Base-by-base conservation (phyloP, 225 moss, liverwort and hornwort genomes). In the Lunularia cruciata region DNA sequence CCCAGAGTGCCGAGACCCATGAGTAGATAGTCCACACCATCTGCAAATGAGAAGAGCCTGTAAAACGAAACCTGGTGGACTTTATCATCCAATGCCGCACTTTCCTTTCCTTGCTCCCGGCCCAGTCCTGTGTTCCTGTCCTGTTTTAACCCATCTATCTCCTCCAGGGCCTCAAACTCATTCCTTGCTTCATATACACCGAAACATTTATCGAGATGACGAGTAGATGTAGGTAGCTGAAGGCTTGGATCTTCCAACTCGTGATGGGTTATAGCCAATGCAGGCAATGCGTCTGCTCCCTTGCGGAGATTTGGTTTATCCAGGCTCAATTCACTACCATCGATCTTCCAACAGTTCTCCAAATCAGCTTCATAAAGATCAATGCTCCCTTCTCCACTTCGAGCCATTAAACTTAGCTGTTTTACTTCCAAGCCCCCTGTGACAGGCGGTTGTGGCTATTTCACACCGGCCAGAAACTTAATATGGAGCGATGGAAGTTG, bases 31-130 rank as follows among this genome's bases (percentile, higher is more conserved):
- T 89, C 89, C 49, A 81, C 74, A 47, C 83, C 43, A 73, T 89
- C 89, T 57, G 89, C 87, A 56, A 89, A 87, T 15, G 85, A 89
- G 66, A 81, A 89, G 38, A 89, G 85, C 67, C 83, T 89, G 61
- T 81, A 83, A 46, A 85, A 87, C 1, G 89, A 14, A 70, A 89
- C 87, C 34, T 49, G 71, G 23, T 49, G 60, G 18, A 39, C 25
- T 19, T 67, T 67, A n/a, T 51, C 67, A n/a, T 34, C 36, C n/a
- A 33, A 0, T n/a, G 46, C 47, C 28, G 45, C 53, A 36, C 7
- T 27, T 32, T 69, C 38, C 30, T 47, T 65, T 0, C 30, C 65
- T 16, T 11, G 26, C 16, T 43, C 63, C n/a, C n/a, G n/a, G n/a
- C n/a, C n/a, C n/a, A n/a, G n/a, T n/a, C n/a, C n/a, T 18, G 18